Conservation (phyloP, 1,284 basidiomycete species). For the Fomitiporia mediterranea region DNA sequence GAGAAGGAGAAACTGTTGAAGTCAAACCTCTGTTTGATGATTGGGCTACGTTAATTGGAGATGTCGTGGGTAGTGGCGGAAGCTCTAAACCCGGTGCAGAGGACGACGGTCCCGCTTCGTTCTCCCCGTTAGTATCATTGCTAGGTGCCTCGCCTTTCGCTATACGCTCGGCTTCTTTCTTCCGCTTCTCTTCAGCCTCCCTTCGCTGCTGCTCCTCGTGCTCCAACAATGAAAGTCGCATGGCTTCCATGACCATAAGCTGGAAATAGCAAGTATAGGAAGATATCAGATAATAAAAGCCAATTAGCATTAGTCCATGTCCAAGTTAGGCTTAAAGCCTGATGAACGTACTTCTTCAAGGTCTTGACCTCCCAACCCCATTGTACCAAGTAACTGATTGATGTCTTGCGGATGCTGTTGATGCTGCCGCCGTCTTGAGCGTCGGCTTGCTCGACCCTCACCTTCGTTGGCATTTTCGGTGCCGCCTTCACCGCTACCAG, state of each 20-base stretch:
- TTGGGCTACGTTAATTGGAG: conserved; percentile 12
- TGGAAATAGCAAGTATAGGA: conserved; percentile 33
- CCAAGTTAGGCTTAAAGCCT: neutral
- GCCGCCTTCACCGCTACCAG: conserved; percentile 46
- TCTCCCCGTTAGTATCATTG: neutral
- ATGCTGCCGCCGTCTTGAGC: conserved; percentile 54
- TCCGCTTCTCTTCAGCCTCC: conserved; percentile 55
- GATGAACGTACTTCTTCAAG: conserved; percentile 76
- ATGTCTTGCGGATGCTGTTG: conserved; percentile 48
- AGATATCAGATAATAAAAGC: neutral
- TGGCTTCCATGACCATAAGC: conserved; percentile 99
- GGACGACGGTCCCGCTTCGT: conserved; percentile 11
- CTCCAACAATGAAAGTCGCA: conserved; percentile 91
- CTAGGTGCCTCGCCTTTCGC: conserved; percentile 21
- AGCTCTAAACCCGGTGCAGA: conserved; percentile 6
- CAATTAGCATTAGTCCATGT: neutral
- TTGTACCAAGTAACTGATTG: conserved; percentile 54
- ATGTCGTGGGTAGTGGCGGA: conserved; percentile 15
- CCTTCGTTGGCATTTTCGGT: conserved; percentile 36
- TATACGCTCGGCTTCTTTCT: conserved; percentile 40
- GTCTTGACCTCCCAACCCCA: conserved; percentile 75
- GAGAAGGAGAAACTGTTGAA: neutral
- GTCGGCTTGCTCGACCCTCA: conserved; percentile 41
- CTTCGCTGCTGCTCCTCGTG: conserved; percentile 79
- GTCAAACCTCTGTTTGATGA: neutral